Evolutionary conservation across 306 rosid species (phyloP), one percentile per base, ranked within the genome.

Genomic region (Morella rubra): DNA sequence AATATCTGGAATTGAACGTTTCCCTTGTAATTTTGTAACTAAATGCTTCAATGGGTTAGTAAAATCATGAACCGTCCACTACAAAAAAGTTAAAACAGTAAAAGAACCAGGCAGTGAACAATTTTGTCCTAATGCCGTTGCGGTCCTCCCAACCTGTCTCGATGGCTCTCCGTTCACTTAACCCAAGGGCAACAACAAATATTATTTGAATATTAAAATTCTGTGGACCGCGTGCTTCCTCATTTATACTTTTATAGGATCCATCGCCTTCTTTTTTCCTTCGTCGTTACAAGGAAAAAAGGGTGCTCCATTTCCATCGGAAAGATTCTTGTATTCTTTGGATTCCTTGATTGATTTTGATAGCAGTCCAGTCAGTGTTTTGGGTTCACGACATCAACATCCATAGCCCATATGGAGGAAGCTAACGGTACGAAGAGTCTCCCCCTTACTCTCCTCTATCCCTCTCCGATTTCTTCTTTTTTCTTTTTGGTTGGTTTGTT

Each of bases 331-430:
- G 27, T 41, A 41, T 18, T 41, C 70, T 32, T 64, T 41, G 70
- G 49, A 41, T 64, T 41, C 13, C 5, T 27, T 56, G 47, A 16
- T 64, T 64, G 46, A 64, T 64, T 64, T 16, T 64, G 69, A 64
- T 16, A 15, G 44, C 44, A 15, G 4, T 73, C 75, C 59, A 4
- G 77, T 68, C 49, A 2, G 37, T 44, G 9, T 69, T 69, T 69
- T 68, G 55, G 37, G 18, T 8, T 16, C 16, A 62, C 46, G 54
- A 44, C 27, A 50, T n/a, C 49, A 4, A 14, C 68, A 47, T 81
- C 73, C 0, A 80, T 49, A 77, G 44, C 61, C 76, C 13, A n/a
- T 51, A 84, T 86, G 87, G 90, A 78, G 65, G 82, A 86, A 84
- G 77, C 83, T 84, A 79, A 79, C 20, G 86, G 87, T 86, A 76